phyloP scores from a whole-genome alignment of 106 monocot genomes.

The Dioscorea zingiberensis region DNA sequence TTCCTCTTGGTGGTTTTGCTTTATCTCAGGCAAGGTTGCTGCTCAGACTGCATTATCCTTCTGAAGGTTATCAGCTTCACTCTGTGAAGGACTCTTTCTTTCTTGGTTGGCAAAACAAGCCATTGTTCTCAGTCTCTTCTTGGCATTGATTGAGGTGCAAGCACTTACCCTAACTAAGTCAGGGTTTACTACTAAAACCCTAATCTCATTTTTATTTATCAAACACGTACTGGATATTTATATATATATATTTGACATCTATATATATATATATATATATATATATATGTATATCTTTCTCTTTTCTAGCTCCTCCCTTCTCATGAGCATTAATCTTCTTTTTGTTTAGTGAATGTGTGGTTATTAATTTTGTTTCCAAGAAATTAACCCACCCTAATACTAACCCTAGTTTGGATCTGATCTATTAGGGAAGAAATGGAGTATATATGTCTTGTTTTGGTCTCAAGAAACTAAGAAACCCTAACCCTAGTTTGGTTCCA shows the following conservation, averaged over 20 bases:
- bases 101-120: conserved; percentile 78
- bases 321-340: not conserved
- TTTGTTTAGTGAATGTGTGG: not conserved
- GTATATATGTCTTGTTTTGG: not conserved
- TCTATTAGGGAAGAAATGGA: too few species aligned
- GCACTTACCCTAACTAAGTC: not conserved
- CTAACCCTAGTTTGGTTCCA: conserved; percentile 34
- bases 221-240: conserved; percentile 6
- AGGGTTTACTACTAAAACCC: not conserved
- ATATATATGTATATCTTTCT: not conserved
- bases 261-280: not conserved
- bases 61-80: conserved; percentile 80
- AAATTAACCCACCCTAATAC: too few species aligned
- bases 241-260: conserved; percentile 1
- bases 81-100: conserved; percentile 55
- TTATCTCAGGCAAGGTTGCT: conserved; percentile 78
- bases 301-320: not conserved
- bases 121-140: conserved; percentile 96
- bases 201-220: conserved; percentile 7
- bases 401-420: too few species aligned
- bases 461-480: conserved; percentile 5
- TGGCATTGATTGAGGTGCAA: conserved; percentile 43
- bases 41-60: conserved; percentile 81
- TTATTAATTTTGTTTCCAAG: too few species aligned
- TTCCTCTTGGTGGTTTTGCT: conserved; percentile 54